Evolutionary conservation across 768 basidiomycete species (phyloP), one percentile per base, ranked within the genome.

Genomic region (Calocybe cyanea): DNA sequence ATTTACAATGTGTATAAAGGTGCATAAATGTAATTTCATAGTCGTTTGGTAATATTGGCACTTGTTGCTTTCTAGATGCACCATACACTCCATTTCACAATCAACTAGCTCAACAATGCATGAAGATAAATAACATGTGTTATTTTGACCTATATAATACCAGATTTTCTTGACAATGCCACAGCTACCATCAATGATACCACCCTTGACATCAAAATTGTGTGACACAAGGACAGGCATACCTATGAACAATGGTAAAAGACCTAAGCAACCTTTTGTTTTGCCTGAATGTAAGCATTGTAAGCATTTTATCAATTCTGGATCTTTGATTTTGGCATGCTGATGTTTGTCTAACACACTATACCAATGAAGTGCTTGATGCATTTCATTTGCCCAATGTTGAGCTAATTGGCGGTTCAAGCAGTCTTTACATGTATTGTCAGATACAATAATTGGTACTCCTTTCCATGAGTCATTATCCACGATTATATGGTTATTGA

Each of bases 191-290:
- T 66, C 68, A 1, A 67, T 58, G 20, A 65, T 48, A 0, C 67
- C 64, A 1, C 50, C 51, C 4, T 54, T 49, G 0, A 68, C 58
- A 43, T 67, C 65, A 46, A 56, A 63, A 30, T 69, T 68, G 28
- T 65, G 52, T 0, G 47, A 40, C 0, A 69, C 35, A 23, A 67
- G 50, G 1, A 70, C 59, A 3, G 63, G 65, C 65, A 69, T 69
- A 0, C 63, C 64, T 2, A 60, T 35, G 2, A 58, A 61, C 0
- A 70, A 40, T 3, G 45, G 52, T 2, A 56, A 39, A 14, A 23
- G 13, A 0, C 48, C 50, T 20, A 43, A 14, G 10, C 44, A 5
- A 8, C 45, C 37, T n/a, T 41, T 18, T 11, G 43, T 41, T 18
- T 35, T 38, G 10, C 46, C 39, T 31, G 44, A 46, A 35, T 41